Evolutionary conservation across 1,284 basidiomycete genomes (phyloP), one percentile per base, ranked within the genome.

Genomic region (Microbotryum violaceum): DNA sequence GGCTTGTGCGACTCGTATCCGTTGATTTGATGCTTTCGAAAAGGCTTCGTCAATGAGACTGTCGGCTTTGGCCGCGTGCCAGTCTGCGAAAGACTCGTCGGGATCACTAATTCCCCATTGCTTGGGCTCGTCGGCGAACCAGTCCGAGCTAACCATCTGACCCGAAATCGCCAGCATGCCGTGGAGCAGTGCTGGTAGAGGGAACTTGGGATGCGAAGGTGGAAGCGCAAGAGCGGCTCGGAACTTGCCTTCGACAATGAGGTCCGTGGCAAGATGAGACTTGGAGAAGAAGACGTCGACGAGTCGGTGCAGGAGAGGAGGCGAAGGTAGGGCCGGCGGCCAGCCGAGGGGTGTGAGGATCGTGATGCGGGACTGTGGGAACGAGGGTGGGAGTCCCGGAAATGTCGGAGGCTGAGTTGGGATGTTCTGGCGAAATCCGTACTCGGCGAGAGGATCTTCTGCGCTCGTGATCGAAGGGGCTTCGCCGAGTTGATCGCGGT

Each of bases 151-250:
- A 23, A 86, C 83, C 85, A 88, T 88, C 31, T 88, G 82, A 44
- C 87, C 89, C 20, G 88, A 85, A 49, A 84, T 84, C n/a, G 88
- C 87, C 70, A 88, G 89, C 61, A 91, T 89, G 63, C 87, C 86
- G 75, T 91, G 89, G 49, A 91, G 76, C 61, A 91, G 81, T 2
- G 87, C 85, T 20, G 84, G 81, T 76, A 90, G 89, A 45, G 89
- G 89, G 71, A 91, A 91, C 33, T 80, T 80, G 14, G 83, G 80
- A 71, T 88, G 85, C 66, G 82, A 81, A 4, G 89, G 88, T 63
- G 87, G 82, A 55, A 89, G 77, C 66, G 82, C 81, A 80, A 91
- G 79, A 9, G 85, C 84, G 31, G 84, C 79, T 37, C 89, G 75
- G 75, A 91, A 89, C n/a, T 85, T 83, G n/a, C 83, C 82, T 16